Evolutionary conservation across 164 flowering plant genomes (phyloP), one percentile per base, ranked within the genome.

Genomic region (Dillenia turbinata): DNA sequence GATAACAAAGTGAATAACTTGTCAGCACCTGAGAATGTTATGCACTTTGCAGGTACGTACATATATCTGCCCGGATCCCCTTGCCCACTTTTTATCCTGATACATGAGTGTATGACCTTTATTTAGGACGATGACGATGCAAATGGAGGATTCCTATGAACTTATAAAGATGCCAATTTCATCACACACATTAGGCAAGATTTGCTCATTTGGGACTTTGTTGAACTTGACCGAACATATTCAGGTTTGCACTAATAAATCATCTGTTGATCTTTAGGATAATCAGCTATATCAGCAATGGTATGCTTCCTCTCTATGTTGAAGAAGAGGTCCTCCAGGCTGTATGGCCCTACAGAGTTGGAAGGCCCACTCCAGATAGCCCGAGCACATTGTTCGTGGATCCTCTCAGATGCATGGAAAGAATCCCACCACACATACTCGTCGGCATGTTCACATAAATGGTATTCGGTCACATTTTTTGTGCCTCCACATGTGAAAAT

Each of bases 371-470:
- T 55, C 89, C 89, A 84, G 2, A 82, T 61, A 22, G 56, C 73
- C 61, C 72, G 44, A 1, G 86, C 89, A 8, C 78, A 62, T 52
- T 80, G 78, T 46, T 78, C 67, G 16, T 84, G 85, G 56, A 82
- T 67, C 52, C 71, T 74, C 56, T 84, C 85, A 0, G 85, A 78
- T 13, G 82, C 75, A 63, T 82, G 86, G 64, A 67, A 77, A 9
- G 86, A 75, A 65, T 84, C 89, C 80, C 83, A 82, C 83, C 83
- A 85, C 2, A 85, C 67, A 33, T 77, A 49, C 4, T 77, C 86
- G 13, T 65, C 61, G 0, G 74, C 60, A 12, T 75, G 66, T 9
- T 74, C 78, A 44, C 86, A 84, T 33, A 84, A 33, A 9, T 72
- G 17, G 65, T 69, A 80, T 0, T 77, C 70, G 2, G 45, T 26